Evolutionary conservation across 2,329 filamentous ascomycete genomes (phyloP), one percentile per base, ranked within the genome.

Genomic region (Fusarium protoensiforme): DNA sequence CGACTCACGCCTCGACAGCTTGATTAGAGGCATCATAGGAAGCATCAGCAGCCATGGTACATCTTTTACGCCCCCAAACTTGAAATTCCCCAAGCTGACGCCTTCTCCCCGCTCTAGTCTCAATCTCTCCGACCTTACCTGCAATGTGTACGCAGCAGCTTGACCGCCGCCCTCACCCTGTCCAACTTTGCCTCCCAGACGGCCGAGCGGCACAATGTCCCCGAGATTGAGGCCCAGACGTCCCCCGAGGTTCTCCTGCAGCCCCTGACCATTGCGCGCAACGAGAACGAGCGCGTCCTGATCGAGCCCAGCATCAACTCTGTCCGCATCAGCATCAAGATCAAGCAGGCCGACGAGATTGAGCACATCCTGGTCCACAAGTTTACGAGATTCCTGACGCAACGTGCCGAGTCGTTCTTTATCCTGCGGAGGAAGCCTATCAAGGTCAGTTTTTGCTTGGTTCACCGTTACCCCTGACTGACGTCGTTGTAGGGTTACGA

Each of bases 261-360:
- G 80, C 95, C 96, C 20, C 87, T 99, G 73, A 95, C 93, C 31
- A 91, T 99, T 77, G 93, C 96, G 72, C 92, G 96, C 74, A 99
- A 99, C 84, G 95, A 98, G 85, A 97, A 98, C 83, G 96, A 99
- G 89, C 92, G 93, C 78, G 96, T 99, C 76, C 87, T 98, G 70
- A 97, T 98, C 81, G 96, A 98, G 86, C 95, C 96, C 62, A 96
- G 94, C 83, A 93, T 98, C 86, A 99, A 99, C 89, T 97, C 94
- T 77, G 93, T 99, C 77, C 93, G 96, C 77, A 93, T 99, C 80
- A 98, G 94, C 89, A 97, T 99, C 86, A 94, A 96, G 88, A 98
- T 99, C 84, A 99, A 99, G 87, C 96, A 99, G 87, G 96, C 96
- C 71, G 96, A 99, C 83, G 96, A 99, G 86, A 99, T 98, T 79